A percentile compares a stretch with the other conserved stretches of the same genome.
These are phyloP conservation scores for Cairneyella variabilis DNA, from an alignment of 495 filamentous ascomycete genomes.

Conservation along the genomic window DNA sequence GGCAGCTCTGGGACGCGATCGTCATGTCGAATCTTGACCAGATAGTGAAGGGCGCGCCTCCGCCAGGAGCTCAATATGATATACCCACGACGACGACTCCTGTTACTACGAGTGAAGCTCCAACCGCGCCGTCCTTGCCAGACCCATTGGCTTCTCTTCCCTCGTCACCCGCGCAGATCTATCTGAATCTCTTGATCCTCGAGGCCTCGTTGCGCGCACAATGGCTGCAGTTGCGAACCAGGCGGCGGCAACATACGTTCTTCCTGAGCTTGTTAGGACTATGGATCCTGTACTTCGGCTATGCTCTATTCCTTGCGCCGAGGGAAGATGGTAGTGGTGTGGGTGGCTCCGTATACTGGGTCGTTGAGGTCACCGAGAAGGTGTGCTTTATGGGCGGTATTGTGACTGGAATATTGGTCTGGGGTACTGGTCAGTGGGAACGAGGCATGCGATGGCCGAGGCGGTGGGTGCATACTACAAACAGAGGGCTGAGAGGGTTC, in stretches of 20 bases:
- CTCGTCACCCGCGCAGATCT: conserved; percentile 90
- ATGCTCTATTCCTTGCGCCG: conserved; percentile 82
- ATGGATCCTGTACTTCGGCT: conserved; percentile 81
- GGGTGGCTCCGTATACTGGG: conserved; percentile 93
- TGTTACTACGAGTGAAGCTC: conserved; percentile 33
- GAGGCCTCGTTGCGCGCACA: conserved; percentile 91
- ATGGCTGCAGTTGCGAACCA: conserved; percentile 82
- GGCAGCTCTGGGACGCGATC: conserved; percentile 27
- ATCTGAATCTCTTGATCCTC: conserved; percentile 95
- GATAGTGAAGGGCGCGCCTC: conserved; percentile 78
- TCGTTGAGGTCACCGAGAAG: conserved; percentile 82
- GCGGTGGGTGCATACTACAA: conserved; percentile 82
- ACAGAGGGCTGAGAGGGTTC: conserved; percentile 83
- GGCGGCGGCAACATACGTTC: conserved; percentile 92
- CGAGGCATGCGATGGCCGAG: conserved; percentile 91
- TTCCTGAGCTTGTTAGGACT: conserved; percentile 73
- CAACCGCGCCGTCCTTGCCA: conserved; percentile 34
- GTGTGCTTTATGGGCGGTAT: conserved; percentile 83
- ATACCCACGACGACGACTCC: conserved; percentile 38
- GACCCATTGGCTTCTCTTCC: conserved; percentile 81
- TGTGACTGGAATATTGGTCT: conserved; percentile 77
- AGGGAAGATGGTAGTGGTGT: conserved; percentile 87
- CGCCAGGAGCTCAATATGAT: conserved; percentile 40
- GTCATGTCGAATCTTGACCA: conserved; percentile 67
- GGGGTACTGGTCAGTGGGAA: conserved; percentile 94